Conservation (phyloP, 2,329 filamentous ascomycete species). For the Pochonia chlamydosporia region DNA sequence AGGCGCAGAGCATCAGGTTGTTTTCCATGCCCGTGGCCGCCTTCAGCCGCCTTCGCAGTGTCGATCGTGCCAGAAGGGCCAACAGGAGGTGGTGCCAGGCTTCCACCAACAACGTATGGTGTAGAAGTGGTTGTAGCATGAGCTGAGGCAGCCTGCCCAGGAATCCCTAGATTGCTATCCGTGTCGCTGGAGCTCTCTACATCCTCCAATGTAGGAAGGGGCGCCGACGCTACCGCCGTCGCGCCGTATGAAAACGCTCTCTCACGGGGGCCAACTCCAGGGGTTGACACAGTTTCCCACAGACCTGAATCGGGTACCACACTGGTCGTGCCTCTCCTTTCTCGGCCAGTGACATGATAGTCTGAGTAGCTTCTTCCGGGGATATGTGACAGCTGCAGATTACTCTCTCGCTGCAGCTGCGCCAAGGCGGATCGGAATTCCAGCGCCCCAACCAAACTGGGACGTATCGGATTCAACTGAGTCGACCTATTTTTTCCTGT, state of each 20-base stretch:
- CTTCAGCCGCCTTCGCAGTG: background rate
- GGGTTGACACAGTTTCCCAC: slow-evolving; percentile 4
- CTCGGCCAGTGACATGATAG: slow-evolving; percentile 18
- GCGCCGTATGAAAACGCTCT: slow-evolving; percentile 13
- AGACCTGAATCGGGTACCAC: slow-evolving; percentile 15
- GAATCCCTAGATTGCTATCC: background rate
- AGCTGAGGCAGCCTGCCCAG: slow-evolving; percentile 12
- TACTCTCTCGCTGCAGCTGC: slow-evolving; percentile 78
- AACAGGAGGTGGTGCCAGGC: slow-evolving; percentile 34
- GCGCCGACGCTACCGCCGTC: background rate
- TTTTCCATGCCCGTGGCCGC: slow-evolving; percentile 3
- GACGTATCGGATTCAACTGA: slow-evolving; percentile 72
- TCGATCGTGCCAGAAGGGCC: slow-evolving; percentile 13
- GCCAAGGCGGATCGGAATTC: slow-evolving; percentile 89
- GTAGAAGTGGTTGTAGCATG: slow-evolving; percentile 10
- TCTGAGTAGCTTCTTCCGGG: slow-evolving; percentile 52
- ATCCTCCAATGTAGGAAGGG: background rate
- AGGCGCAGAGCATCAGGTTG: slow-evolving; percentile 29
- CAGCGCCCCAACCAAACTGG: slow-evolving; percentile 85
- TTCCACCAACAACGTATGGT: slow-evolving; percentile 32
- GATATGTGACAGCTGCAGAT: slow-evolving; percentile 65
- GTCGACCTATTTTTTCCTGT: slow-evolving; percentile 59
- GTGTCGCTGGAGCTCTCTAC: slow-evolving; percentile 2
- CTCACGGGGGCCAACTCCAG: slow-evolving; percentile 8
- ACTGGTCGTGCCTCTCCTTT: slow-evolving; percentile 21